Conservation (phyloP, 805 yeast species). For the Myxozyma sirexii region DNA sequence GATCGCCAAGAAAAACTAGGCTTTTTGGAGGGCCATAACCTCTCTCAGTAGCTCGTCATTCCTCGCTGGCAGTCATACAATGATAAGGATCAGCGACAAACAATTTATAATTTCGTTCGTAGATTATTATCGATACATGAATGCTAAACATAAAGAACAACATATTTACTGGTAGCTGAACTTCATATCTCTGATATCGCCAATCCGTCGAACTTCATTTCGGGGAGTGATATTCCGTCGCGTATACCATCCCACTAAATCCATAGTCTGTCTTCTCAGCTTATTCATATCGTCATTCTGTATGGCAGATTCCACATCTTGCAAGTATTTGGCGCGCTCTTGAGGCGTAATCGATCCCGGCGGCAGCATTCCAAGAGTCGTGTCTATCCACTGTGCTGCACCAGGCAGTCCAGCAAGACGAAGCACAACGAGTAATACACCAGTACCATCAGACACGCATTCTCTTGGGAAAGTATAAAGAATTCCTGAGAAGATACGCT, state of each 20-base stretch:
- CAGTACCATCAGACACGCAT: constrained; percentile 71
- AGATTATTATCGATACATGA: no score
- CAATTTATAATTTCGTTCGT: no score
- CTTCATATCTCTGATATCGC: constrained; percentile 18
- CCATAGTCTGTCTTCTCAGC: constrained; percentile 69
- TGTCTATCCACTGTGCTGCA: constrained; percentile 61
- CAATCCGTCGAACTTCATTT: constrained; percentile 20
- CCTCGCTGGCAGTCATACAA: background rate
- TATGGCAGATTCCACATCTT: constrained; percentile 60
- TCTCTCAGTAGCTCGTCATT: background rate
- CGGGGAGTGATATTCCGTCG: constrained; percentile 61
- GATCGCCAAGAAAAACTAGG: no score
- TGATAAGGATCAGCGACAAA: no score
- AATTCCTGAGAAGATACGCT: constrained; percentile 63
- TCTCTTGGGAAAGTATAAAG: constrained; percentile 72
- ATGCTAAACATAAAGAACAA: no score
- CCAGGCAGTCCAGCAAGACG: constrained; percentile 49
- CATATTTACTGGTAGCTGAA: constrained; percentile 5
- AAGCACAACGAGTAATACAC: constrained; percentile 66
- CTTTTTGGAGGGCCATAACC: background rate
- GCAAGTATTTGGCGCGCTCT: constrained; percentile 67
- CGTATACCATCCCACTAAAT: constrained; percentile 80
- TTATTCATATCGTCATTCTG: constrained; percentile 66
- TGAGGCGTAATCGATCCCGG: constrained; percentile 61
- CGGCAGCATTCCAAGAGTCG: constrained; percentile 61